Percentiles rank a stretch among this genome's conserved stretches.
Conservation (phyloP, 768 basidiomycete genomes). For the Pleurotus pulmonarius region DNA sequence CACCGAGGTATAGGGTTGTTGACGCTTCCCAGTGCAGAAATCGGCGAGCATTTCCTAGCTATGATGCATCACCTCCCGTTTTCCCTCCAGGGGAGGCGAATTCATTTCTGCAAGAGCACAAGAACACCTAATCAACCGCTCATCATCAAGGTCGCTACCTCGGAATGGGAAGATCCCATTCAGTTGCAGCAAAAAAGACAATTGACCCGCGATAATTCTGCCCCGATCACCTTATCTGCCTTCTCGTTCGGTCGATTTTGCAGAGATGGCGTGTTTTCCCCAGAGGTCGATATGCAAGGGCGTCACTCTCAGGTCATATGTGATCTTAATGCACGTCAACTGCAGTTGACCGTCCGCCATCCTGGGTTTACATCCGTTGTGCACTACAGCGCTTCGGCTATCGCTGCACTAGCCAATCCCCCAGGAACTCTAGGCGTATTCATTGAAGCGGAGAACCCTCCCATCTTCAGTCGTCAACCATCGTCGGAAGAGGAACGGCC, state of each 20-base stretch:
- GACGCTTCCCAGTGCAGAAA: neutral
- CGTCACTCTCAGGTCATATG: conserved; percentile 26
- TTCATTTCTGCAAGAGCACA: neutral
- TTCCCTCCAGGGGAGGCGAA: neutral
- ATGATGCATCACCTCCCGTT: neutral
- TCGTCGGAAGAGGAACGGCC: neutral
- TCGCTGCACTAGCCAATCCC: conserved; percentile 15
- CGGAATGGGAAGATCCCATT: conserved; percentile 1
- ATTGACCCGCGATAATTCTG: neutral
- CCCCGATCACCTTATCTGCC: neutral
- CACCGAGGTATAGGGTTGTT: neutral
- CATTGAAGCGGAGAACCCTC: conserved; percentile 27
- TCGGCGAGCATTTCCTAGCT: neutral
- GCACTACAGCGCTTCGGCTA: conserved; percentile 18
- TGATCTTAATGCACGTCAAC: conserved; percentile 25
- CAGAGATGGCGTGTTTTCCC: conserved; percentile 27
- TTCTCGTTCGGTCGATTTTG: conserved; percentile 26
- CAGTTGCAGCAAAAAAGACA: neutral
- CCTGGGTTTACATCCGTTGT: neutral
- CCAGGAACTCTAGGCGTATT: conserved; percentile 20
- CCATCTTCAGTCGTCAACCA: conserved; percentile 12
- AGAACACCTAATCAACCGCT: neutral
- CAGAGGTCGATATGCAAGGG: conserved; percentile 17
- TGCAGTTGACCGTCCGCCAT: conserved; percentile 23
- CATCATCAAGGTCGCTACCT: neutral